These are phyloP conservation scores for Fusarium floridanum DNA, from an alignment of 2,329 filamentous ascomycete genomes.

Conservation along the genomic window DNA sequence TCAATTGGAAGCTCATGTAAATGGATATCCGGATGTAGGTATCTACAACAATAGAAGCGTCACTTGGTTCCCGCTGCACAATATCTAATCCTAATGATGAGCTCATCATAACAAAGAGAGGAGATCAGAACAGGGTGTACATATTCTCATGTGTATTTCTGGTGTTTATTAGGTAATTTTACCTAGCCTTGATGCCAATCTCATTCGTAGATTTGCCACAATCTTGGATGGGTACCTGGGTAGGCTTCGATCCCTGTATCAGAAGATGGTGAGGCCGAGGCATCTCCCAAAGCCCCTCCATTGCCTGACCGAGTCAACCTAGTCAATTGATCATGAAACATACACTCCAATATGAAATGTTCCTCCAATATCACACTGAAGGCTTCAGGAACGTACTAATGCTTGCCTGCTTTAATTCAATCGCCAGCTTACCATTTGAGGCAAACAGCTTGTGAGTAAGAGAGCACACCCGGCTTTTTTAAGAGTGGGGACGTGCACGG, in stretches of 20 bases:
- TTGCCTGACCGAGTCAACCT: neutral
- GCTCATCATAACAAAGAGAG: neutral
- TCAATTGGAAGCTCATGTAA: neutral
- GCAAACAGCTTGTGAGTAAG: neutral
- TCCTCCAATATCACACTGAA: no score
- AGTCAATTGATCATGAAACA: neutral
- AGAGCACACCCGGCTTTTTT: neutral
- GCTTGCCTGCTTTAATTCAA: no score
- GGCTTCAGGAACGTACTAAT: no score
- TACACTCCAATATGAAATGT: neutral
- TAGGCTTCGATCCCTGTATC: neutral
- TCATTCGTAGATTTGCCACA: neutral
- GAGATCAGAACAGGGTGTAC: neutral
- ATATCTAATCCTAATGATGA: neutral
- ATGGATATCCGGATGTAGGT: neutral
- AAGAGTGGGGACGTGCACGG: conserved; percentile 22
- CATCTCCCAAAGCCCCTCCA: neutral
- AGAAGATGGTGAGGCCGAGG: neutral
- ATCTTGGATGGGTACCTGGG: neutral
- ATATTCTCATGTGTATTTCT: neutral
- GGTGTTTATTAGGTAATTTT: neutral
- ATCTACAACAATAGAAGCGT: neutral
- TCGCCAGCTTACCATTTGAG: neutral
- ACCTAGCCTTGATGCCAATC: neutral
- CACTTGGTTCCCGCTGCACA: neutral